A percentile compares a stretch with the other conserved stretches of the same genome.
Evolutionary conservation across 495 filamentous ascomycete species (phyloP).

Genomic region (Neurospora sp.): DNA sequence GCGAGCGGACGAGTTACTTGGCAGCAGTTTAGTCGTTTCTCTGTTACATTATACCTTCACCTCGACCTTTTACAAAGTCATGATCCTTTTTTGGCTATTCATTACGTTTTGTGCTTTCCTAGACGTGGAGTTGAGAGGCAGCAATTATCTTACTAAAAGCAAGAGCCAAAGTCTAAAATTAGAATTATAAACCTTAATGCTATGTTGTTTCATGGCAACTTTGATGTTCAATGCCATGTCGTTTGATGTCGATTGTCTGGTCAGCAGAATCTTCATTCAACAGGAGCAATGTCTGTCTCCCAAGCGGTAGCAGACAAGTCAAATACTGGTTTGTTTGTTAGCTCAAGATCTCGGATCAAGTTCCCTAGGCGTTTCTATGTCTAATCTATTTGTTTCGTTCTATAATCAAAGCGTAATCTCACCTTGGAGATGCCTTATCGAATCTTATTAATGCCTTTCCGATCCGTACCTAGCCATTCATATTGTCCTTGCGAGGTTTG

Average conservation of each 20-base stretch:
- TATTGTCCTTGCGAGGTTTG: not conserved
- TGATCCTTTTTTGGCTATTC: not conserved
- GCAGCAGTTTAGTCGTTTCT: not conserved
- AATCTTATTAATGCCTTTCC: not conserved
- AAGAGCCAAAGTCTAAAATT: not conserved
- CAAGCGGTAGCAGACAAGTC: no score
- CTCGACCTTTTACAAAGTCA: not conserved
- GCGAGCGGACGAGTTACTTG: not conserved
- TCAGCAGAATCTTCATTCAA: no score
- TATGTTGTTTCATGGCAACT: not conserved
- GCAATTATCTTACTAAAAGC: not conserved
- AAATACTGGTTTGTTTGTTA: not conserved
- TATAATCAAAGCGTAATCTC: not conserved
- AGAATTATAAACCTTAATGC: not conserved
- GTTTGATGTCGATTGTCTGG: no score
- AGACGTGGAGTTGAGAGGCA: not conserved
- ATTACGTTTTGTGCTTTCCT: not conserved
- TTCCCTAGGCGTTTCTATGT: no score
- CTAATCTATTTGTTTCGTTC: not conserved
- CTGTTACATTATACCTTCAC: not conserved
- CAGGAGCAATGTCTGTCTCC: no score
- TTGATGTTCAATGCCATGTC: no score
- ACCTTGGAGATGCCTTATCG: not conserved
- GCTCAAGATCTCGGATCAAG: no score
- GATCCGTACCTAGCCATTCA: no score